These are phyloP conservation scores for Sugiyamaella japonica DNA, from an alignment of 1,139 yeast species.

Conservation along the genomic window DNA sequence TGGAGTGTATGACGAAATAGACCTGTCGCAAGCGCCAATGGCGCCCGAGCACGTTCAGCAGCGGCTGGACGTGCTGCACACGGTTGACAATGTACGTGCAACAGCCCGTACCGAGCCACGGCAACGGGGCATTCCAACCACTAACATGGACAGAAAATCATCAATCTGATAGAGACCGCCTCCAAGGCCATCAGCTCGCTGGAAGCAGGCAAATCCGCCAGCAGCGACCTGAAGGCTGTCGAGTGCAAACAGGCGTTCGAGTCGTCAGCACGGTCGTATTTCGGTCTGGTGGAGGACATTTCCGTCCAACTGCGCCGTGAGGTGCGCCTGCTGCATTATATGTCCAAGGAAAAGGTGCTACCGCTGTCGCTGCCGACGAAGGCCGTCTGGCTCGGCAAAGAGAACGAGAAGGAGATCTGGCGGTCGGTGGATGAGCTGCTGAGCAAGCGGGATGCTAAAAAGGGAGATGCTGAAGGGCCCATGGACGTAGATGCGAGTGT, in stretches of 20 bases:
- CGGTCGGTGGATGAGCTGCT: conserved; percentile 27
- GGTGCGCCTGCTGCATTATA: conserved; percentile 43
- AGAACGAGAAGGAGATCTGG: conserved; percentile 40
- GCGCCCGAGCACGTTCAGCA: conserved; percentile 41
- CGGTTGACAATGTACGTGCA: conserved; percentile 39
- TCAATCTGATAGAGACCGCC: conserved; percentile 43
- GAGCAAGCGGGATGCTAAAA: conserved; percentile 7
- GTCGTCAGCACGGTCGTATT: conserved; percentile 35
- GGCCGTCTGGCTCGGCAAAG: conserved; percentile 41
- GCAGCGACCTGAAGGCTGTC: conserved; percentile 32
- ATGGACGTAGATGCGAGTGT: too few relatives aligned
- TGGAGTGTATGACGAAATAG: conserved; percentile 28
- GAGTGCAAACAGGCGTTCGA: conserved; percentile 39
- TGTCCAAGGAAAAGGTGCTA: conserved; percentile 42
- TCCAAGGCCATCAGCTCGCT: conserved; percentile 44
- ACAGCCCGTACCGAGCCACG: neutral
- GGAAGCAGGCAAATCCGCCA: conserved; percentile 41
- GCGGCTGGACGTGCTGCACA: conserved; percentile 42
- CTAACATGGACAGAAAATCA: conserved; percentile 34
- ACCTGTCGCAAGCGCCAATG: conserved; percentile 35
- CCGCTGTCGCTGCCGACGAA: conserved; percentile 40
- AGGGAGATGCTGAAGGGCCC: neutral
- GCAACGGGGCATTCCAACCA: neutral
- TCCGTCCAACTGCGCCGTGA: conserved; percentile 45
- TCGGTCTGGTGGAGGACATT: conserved; percentile 38